A percentile compares a stretch with the other conserved stretches of the same genome.
Evolutionary conservation across 176 grass and related monocot genomes (phyloP).

Genomic region (Puccinellia tenuiflora): DNA sequence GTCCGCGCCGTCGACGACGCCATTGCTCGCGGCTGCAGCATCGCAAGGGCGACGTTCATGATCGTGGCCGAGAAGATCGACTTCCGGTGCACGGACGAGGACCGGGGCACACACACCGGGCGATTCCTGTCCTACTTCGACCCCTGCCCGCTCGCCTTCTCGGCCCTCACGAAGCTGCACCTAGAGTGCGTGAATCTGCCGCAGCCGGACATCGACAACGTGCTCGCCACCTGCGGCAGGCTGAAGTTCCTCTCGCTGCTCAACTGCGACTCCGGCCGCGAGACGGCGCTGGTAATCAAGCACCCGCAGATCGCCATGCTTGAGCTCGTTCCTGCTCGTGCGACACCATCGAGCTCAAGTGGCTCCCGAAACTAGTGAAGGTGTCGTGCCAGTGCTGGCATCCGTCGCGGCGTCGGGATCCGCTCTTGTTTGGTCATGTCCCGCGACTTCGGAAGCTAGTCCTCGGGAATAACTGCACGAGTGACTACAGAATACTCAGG

Average conservation of each 20-base stretch:
- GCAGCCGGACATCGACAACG: neutral
- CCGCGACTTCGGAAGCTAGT: neutral
- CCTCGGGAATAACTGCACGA: neutral
- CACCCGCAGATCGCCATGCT: neutral
- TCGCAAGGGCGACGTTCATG: neutral
- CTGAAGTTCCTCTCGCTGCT: neutral
- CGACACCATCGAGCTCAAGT: neutral
- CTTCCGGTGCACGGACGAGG: neutral
- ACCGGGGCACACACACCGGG: neutral
- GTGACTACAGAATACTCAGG: neutral
- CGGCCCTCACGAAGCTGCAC: neutral
- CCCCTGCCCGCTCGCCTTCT: neutral
- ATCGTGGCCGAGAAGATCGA: neutral
- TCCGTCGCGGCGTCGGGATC: neutral
- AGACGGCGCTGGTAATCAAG: neutral
- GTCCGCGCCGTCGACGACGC: neutral
- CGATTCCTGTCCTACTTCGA: neutral
- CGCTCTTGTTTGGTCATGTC: neutral
- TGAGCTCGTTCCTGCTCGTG: neutral
- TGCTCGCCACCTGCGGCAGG: neutral
- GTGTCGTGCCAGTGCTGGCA: neutral
- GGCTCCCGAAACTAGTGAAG: neutral
- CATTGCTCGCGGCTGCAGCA: neutral
- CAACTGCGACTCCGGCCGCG: neutral
- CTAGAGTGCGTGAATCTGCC: neutral